Base-by-base conservation (phyloP, 495 filamentous ascomycete species). In the Penicillium fimorum region DNA sequence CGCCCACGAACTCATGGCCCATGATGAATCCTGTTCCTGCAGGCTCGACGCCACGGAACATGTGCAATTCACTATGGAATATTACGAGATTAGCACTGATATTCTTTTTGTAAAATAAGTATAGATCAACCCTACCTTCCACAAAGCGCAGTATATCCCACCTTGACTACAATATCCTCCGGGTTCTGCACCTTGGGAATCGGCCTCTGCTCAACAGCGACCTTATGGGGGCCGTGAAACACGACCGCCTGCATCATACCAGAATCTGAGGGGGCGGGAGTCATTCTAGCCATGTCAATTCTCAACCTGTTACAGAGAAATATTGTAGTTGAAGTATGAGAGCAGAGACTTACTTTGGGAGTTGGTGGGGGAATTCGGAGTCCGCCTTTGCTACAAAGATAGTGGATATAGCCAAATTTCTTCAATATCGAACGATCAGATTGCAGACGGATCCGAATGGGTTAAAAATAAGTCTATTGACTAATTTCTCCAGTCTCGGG, bases 81-180 rank as follows among this genome's bases (percentile, higher is more conserved):
- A 37, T 27, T 48, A 29, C 37, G 11, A 44, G 25, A 57, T 44
- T 7, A 7, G 48, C 44, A 27, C 18, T 12, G 11, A 17, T 12
- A 27, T 33, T 7, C 7, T 11, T 35, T 33, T 47, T 17, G 3
- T 8, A 27, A 38, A 20, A 29, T 24, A 18, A 13, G 37, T 38
- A 38, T 57, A 42, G 18, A 22, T 44, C 18, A 50, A 60, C 78
- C 83, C 68, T 74, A 92, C 91, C 89, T 92, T 61, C 93, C 93
- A 71, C 93, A 97, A 40, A 97, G 82, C 24, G 90, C 93, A 15
- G 92, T 91, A 64, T 89, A 87, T 50, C 81, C 79, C 46, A 96
- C 90, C 71, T 92, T 93, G 57, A 96, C 84, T 52, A 97, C 84
- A 52, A 91, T 81, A 73, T 97, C 93, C 50, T 79, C 84, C 12